phyloP scores from a whole-genome alignment of 306 rosid species.

The Trifolium dubium region DNA sequence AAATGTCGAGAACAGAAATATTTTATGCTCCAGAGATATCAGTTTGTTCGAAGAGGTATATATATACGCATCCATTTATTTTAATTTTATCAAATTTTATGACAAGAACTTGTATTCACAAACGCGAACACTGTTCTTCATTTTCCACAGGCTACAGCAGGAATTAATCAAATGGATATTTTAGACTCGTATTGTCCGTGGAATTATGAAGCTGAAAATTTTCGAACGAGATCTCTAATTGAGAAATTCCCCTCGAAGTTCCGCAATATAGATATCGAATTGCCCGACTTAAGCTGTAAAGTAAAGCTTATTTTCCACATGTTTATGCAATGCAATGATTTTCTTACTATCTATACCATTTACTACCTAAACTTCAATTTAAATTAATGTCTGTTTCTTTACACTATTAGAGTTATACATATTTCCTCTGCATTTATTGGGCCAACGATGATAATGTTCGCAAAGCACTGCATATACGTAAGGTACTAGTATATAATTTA shows the following conservation, averaged over 20 bases:
- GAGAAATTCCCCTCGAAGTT: constrained; percentile 2
- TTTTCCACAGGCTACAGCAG: constrained; percentile 34
- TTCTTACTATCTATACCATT: neutral
- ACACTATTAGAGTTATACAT: constrained; percentile 35
- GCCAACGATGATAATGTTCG: constrained; percentile 62
- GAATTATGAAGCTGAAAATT: neutral
- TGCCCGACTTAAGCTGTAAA: constrained; percentile 47
- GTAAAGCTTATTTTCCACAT: constrained; percentile 35
- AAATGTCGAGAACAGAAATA: constrained; percentile 40
- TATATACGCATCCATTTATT: too few species aligned
- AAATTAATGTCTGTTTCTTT: constrained; percentile 9
- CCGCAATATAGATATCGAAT: constrained; percentile 27
- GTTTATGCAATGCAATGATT: neutral
- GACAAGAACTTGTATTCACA: too few species aligned
- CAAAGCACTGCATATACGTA: constrained; percentile 50
- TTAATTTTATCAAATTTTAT: too few species aligned
- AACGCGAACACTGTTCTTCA: too few species aligned
- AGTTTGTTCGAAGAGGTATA: constrained; percentile 8
- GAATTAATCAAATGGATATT: constrained; percentile 32
- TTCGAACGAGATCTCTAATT: constrained; percentile 43
- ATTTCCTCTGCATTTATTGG: constrained; percentile 54
- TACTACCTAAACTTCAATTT: neutral
- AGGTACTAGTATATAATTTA: constrained; percentile 45
- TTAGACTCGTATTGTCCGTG: constrained; percentile 47
- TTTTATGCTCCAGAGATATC: constrained; percentile 45